Percentiles rank a stretch among this genome's conserved stretches.
phyloP scores from a whole-genome alignment of 2,329 filamentous ascomycete genomes.

The Alternaria sp. region DNA sequence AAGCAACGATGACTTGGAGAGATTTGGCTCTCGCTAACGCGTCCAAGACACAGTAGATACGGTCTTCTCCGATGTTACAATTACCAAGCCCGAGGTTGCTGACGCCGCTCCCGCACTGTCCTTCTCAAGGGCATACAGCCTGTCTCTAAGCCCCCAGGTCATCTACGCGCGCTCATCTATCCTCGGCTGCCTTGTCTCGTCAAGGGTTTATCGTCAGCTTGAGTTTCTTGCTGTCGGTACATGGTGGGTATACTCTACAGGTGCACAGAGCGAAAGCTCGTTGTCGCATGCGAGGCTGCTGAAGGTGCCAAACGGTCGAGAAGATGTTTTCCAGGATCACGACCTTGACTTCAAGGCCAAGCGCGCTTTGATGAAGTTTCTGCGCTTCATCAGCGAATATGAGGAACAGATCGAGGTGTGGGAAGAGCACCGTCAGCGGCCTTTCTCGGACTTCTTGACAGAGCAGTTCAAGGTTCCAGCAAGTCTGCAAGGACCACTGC shows the following conservation, averaged over 20 bases:
- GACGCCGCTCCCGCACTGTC: constrained; percentile 57
- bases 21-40: constrained; percentile 13
- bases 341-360: constrained; percentile 82
- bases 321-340: constrained; percentile 86
- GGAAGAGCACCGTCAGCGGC: constrained; percentile 63
- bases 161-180: constrained; percentile 84
- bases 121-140: constrained; percentile 77
- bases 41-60: constrained; percentile 23
- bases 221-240: constrained; percentile 94
- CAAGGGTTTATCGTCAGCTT: constrained; percentile 84
- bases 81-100: constrained; percentile 39
- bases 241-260: constrained; percentile 77
- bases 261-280: constrained; percentile 4
- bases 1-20: constrained; percentile 33
- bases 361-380: constrained; percentile 88
- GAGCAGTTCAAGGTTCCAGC: constrained; percentile 64
- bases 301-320: constrained; percentile 85
- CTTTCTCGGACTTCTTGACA: constrained; percentile 67
- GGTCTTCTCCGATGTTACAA: constrained; percentile 43
- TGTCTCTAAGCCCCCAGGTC: constrained; percentile 85
- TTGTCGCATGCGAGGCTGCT: constrained; percentile 55
- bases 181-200: constrained; percentile 83
- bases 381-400: constrained; percentile 83
- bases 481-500: constrained; percentile 70
- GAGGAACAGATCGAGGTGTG: constrained; percentile 68